These are phyloP conservation scores for Fusarium burgessii DNA, from an alignment of 2,329 filamentous ascomycete genomes.

Conservation along the genomic window DNA sequence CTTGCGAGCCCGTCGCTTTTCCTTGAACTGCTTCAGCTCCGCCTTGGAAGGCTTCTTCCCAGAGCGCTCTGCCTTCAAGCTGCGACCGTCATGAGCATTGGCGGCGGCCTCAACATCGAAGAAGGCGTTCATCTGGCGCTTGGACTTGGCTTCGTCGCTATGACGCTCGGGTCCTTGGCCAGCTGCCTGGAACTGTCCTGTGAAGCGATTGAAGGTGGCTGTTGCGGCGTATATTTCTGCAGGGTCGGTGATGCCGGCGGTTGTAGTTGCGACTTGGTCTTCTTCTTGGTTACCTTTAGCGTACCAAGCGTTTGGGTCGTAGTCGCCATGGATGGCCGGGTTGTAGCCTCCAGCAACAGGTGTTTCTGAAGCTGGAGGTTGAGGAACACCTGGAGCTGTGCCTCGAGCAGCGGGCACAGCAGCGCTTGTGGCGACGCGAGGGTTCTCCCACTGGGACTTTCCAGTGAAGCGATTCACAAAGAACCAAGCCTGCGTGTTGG, in stretches of 20 bases:
- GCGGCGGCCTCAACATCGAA: constrained; percentile 97
- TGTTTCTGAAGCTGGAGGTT: constrained; percentile 51
- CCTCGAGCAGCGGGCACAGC: constrained; percentile 48
- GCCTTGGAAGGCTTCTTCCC: constrained; percentile 86
- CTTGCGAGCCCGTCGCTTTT: constrained; percentile 89
- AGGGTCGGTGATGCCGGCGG: constrained; percentile 52
- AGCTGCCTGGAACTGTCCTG: constrained; percentile 80
- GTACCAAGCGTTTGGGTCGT: constrained; percentile 96
- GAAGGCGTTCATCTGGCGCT: constrained; percentile 90
- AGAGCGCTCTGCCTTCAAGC: constrained; percentile 89
- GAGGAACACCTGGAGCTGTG: constrained; percentile 44
- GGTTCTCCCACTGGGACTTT: constrained; percentile 86
- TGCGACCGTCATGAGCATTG: constrained; percentile 89
- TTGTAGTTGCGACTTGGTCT: constrained; percentile 46
- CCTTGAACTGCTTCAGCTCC: constrained; percentile 91
- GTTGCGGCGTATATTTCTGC: constrained; percentile 71
- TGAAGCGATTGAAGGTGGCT: constrained; percentile 91
- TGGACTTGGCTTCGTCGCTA: constrained; percentile 88
- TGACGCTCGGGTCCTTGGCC: constrained; percentile 79
- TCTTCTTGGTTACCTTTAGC: constrained; percentile 68
- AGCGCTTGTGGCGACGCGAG: constrained; percentile 70
- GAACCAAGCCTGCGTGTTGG: constrained; percentile 76
- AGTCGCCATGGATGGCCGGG: constrained; percentile 94
- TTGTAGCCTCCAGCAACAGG: constrained; percentile 83
- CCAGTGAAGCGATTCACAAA: constrained; percentile 87